phyloP scores from a whole-genome alignment of 768 basidiomycete genomes.

The Rubroboletus satanas region DNA sequence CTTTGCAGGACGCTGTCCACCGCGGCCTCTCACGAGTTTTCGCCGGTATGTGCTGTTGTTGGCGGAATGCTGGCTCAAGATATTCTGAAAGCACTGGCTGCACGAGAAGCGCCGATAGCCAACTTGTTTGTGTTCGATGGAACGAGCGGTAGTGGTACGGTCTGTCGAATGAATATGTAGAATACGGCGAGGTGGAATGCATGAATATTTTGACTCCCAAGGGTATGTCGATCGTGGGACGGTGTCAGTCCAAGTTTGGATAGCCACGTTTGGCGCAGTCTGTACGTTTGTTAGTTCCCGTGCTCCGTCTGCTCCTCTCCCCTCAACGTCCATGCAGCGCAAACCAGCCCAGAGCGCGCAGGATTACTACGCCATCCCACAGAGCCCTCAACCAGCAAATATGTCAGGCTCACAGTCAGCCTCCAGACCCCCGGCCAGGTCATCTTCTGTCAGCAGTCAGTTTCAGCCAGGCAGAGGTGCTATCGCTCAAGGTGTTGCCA shows the following conservation, averaged over 20 bases:
- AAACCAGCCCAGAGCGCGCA: slow-evolving; percentile 44
- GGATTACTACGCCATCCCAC: slow-evolving; percentile 65
- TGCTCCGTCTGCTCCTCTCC: slow-evolving; percentile 5
- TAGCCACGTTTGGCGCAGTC: slow-evolving; percentile 19
- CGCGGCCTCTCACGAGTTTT: slow-evolving; percentile 81
- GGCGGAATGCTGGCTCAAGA: slow-evolving; percentile 96
- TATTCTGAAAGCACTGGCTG: slow-evolving; percentile 85
- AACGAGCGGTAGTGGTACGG: slow-evolving; percentile 69
- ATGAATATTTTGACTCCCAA: neutral
- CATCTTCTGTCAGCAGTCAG: slow-evolving; percentile 28
- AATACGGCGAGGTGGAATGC: neutral
- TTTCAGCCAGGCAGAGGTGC: slow-evolving; percentile 44
- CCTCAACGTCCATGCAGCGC: slow-evolving; percentile 35
- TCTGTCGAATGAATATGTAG: slow-evolving; percentile 50
- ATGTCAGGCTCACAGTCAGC: slow-evolving; percentile 27
- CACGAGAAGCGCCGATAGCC: slow-evolving; percentile 87
- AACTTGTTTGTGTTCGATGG: slow-evolving; percentile 93
- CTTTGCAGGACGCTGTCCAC: slow-evolving; percentile 57
- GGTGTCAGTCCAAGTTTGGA: slow-evolving; percentile 20
- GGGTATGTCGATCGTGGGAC: slow-evolving; percentile 14
- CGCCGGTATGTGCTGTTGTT: slow-evolving; percentile 90
- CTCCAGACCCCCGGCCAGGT: slow-evolving; percentile 25
- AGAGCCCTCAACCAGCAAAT: slow-evolving; percentile 47
- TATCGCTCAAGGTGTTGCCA: slow-evolving; percentile 76
- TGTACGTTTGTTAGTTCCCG: slow-evolving; percentile 9